Conservation (phyloP, 139 green algal genomes). For the Pleodorina starrii region DNA sequence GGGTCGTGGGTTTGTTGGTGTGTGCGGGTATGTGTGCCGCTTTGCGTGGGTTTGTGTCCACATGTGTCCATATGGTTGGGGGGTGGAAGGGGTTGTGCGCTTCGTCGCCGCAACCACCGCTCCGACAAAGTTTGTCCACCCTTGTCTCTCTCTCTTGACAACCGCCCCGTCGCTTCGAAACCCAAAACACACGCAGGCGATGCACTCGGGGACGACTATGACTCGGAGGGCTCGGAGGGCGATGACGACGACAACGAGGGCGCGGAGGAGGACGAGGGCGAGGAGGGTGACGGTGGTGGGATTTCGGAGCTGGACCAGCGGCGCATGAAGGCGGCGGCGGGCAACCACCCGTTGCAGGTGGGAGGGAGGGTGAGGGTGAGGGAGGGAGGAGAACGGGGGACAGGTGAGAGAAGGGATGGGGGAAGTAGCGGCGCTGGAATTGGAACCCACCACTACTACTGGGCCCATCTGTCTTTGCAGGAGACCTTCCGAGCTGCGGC, state of each 20-base stretch:
- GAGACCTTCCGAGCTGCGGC: constrained; percentile 54
- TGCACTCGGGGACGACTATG: constrained; percentile 66
- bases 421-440: not conserved
- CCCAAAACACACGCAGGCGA: too few relatives aligned
- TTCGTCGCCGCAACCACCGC: too few relatives aligned
- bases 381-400: too few relatives aligned
- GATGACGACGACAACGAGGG: constrained; percentile 65
- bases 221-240: constrained; percentile 50
- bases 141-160: too few relatives aligned
- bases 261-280: constrained; percentile 60
- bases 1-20: not conserved
- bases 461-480: constrained; percentile 8
- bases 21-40: too few relatives aligned
- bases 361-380: not conserved
- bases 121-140: too few relatives aligned
- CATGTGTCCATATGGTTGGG: too few relatives aligned
- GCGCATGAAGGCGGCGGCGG: constrained; percentile 72
- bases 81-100: too few relatives aligned
- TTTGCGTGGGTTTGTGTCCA: too few relatives aligned
- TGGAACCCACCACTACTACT: not conserved
- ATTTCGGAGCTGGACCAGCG: constrained; percentile 67
- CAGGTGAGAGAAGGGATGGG: too few relatives aligned
- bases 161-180: too few relatives aligned
- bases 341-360: constrained; percentile 82
- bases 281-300: constrained; percentile 43